Percentiles rank a stretch among this genome's conserved stretches.
phyloP scores from a whole-genome alignment of 495 filamentous ascomycete species.

The Poronia punctata region DNA sequence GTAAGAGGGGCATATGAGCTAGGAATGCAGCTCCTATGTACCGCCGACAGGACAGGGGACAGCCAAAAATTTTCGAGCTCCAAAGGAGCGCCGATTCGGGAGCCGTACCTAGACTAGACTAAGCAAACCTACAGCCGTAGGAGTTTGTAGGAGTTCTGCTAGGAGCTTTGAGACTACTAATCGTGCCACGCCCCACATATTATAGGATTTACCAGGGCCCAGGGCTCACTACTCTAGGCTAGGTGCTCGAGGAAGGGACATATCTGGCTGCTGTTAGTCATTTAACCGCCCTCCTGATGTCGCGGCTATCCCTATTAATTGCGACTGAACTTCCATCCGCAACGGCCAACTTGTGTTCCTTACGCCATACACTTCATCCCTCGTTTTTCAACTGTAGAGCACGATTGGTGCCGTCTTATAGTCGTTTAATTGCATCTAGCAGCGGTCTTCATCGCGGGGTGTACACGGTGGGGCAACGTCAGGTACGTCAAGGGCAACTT shows the following conservation, averaged over 20 bases:
- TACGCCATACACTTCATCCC: neutral
- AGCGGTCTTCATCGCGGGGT: conserved; percentile 1
- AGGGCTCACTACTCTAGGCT: neutral
- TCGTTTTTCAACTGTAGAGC: neutral
- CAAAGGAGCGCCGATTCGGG: no score
- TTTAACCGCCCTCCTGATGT: neutral
- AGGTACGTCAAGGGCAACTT: conserved; percentile 3
- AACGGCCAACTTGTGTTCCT: neutral
- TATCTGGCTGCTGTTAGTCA: neutral
- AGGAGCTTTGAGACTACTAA: no score
- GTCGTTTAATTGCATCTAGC: neutral
- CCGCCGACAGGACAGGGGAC: no score
- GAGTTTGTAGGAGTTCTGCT: no score
- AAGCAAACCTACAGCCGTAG: no score
- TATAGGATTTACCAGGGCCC: no score
- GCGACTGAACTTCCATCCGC: neutral
- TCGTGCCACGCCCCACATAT: no score
- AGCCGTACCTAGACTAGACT: no score
- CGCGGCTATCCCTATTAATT: neutral
- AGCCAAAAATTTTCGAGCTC: no score
- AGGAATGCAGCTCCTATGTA: no score
- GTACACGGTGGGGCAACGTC: conserved; percentile 2
- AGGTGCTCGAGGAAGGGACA: neutral
- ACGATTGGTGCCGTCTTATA: neutral
- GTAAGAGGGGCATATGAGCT: no score